Evolutionary conservation across 2,329 filamentous ascomycete genomes (phyloP), one percentile per base, ranked within the genome.

Genomic region (Pestalotiopsis fici): DNA sequence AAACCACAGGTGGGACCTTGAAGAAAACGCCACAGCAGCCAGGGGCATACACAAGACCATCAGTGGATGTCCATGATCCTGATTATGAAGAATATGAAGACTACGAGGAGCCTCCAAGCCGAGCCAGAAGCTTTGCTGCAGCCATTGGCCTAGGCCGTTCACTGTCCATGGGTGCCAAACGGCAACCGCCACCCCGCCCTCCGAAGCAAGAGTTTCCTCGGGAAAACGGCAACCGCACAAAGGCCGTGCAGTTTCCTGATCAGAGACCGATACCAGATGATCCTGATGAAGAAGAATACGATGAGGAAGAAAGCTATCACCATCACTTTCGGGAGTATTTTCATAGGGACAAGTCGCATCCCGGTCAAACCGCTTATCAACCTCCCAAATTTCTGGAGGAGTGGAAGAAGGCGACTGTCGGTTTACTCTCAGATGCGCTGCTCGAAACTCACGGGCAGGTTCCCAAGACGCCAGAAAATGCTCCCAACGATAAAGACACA

Each of bases 401-500:
- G 75, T 94, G 92, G 91, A 90, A 87, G 75, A 89, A 89, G 73
- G 90, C 86, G 7, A 88, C 87, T 0, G 83, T 90, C 39, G 91
- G 90, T 39, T 86, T 85, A 7, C 80, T 94, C 3, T 83, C 84
- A 0, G 85, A 87, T 1, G 76, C 82, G 1, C 79, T 92, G 63
- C 83, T 93, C 35, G 88, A 93, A 67, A 84, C 93, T 37, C 82
- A 66, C 23, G 78, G 82, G 9, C 77, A 80, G 6, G 75, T 79
- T 3, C 69, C 74, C 47, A 43, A 60, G n/a, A 56, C 67, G 23
- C 68, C 78, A 18, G 64, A 72, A 15, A 65, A 72, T 7, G 67
- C 73, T 0, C 74, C 78, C 43, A 72, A 74, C 35, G 87, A 89
- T 55, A 86, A 82, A 69, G 83, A 83, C 69, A 86, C 86, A 71